Evolutionary conservation across 495 filamentous ascomycete genomes (phyloP).

Genomic region (Talaromyces nanjingensis): DNA sequence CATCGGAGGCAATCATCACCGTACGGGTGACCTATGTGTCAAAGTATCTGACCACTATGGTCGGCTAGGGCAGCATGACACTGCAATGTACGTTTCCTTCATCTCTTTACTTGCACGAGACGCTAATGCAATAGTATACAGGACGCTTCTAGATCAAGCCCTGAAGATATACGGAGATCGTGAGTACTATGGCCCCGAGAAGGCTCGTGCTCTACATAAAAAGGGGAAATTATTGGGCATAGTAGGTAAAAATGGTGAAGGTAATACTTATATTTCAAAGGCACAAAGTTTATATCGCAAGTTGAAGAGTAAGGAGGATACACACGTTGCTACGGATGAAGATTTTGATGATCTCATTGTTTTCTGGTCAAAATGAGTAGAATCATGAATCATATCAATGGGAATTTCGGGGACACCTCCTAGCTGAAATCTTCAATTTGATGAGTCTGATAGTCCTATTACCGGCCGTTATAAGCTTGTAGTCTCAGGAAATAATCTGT

Average conservation of each 20-base stretch:
- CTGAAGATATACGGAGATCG: constrained; percentile 8
- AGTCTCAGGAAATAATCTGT: neutral
- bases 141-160: constrained; percentile 9
- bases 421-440: too few relatives aligned
- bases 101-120: neutral
- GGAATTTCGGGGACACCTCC: neutral
- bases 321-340: neutral
- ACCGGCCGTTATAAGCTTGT: neutral
- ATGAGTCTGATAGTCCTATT: too few relatives aligned
- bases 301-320: constrained; percentile 7
- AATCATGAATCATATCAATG: neutral
- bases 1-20: constrained; percentile 21
- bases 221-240: neutral
- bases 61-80: constrained; percentile 9
- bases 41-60: constrained; percentile 19
- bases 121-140: neutral
- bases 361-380: constrained; percentile 15
- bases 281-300: neutral
- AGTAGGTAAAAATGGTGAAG: neutral
- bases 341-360: constrained; percentile 14
- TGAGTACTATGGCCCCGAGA: constrained; percentile 1
- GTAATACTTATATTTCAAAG: neutral
- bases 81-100: constrained; percentile 15
- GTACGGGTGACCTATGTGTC: constrained; percentile 14
- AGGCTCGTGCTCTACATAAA: neutral